These are phyloP conservation scores for Maudiozyma serrabonitensis DNA, from an alignment of 805 yeast genomes.

Conservation along the genomic window DNA sequence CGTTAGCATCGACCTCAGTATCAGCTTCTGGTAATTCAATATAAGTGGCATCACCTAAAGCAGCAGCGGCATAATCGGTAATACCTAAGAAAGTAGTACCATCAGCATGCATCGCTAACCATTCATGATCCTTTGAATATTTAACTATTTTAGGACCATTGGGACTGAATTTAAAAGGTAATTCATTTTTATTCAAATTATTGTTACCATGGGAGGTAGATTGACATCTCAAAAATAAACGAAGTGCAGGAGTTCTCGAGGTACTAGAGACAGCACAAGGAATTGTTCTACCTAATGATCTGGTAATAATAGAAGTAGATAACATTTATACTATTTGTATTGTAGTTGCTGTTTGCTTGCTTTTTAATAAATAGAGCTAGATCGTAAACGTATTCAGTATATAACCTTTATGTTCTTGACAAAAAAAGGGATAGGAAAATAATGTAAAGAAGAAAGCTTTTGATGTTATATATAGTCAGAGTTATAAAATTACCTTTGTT, in stretches of 20 bases:
- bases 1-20: slow-evolving; percentile 55
- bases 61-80: slow-evolving; percentile 90
- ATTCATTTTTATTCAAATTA: slow-evolving; percentile 21
- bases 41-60: slow-evolving; percentile 93
- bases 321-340: too few relatives aligned
- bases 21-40: slow-evolving; percentile 81
- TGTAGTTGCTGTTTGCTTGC: too few relatives aligned
- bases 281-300: slow-evolving; percentile 1
- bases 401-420: too few relatives aligned
- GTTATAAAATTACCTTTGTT: too few relatives aligned
- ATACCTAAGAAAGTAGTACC: slow-evolving; percentile 84
- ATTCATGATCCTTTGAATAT: slow-evolving; percentile 88
- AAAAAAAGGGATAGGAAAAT: too few relatives aligned
- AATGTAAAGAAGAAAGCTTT: too few relatives aligned
- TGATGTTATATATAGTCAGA: too few relatives aligned
- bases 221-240: slow-evolving; percentile 5
- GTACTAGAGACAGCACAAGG: not conserved
- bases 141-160: slow-evolving; percentile 35
- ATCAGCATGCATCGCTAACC: slow-evolving; percentile 82
- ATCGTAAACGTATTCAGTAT: too few relatives aligned
- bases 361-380: too few relatives aligned
- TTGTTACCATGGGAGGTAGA: slow-evolving; percentile 5
- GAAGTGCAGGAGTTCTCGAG: slow-evolving; percentile 1
- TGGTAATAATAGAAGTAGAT: not conserved
- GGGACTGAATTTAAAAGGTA: slow-evolving; percentile 26